Percentiles rank a stretch among this genome's conserved stretches.
These are phyloP conservation scores for Geotrichum phurueaensis DNA, from an alignment of 1,139 yeast species.

Conservation along the genomic window DNA sequence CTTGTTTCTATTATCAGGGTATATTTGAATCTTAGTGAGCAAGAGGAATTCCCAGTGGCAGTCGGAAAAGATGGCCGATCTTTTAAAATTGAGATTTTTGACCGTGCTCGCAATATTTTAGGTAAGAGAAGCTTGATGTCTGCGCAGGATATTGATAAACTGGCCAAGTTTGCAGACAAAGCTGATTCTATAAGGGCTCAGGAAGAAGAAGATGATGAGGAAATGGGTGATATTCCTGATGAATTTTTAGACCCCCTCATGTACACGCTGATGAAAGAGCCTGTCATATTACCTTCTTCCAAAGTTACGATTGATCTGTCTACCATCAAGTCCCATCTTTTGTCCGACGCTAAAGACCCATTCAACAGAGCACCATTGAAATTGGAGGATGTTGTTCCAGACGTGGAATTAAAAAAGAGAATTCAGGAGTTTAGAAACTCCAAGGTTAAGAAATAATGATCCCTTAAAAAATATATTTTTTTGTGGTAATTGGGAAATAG, in stretches of 20 bases:
- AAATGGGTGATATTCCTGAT: slow-evolving; percentile 91
- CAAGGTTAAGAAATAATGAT: neutral
- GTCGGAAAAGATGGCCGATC: slow-evolving; percentile 91
- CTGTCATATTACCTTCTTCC: slow-evolving; percentile 85
- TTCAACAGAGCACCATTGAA: slow-evolving; percentile 89
- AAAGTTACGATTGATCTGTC: slow-evolving; percentile 79
- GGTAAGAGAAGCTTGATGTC: slow-evolving; percentile 49
- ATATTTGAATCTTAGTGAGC: slow-evolving; percentile 61
- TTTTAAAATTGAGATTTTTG: slow-evolving; percentile 58
- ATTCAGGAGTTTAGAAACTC: slow-evolving; percentile 13
- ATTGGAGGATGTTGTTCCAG: slow-evolving; percentile 76
- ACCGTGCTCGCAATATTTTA: slow-evolving; percentile 64
- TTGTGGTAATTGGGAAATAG: too few species aligned
- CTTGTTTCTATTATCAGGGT: slow-evolving; percentile 67
- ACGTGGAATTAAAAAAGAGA: slow-evolving; percentile 11
- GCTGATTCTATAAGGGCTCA: slow-evolving; percentile 58
- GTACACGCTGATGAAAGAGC: slow-evolving; percentile 94
- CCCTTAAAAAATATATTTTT: too few species aligned
- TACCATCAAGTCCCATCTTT: slow-evolving; percentile 86
- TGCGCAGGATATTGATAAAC: slow-evolving; percentile 47
- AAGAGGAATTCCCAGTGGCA: slow-evolving; percentile 63
- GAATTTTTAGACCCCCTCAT: slow-evolving; percentile 94
- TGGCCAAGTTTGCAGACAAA: slow-evolving; percentile 51
- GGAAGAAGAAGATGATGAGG: slow-evolving; percentile 72
- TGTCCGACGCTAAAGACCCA: slow-evolving; percentile 95